phyloP scores from a whole-genome alignment of 306 rosid species.

The Mimosa pudica region DNA sequence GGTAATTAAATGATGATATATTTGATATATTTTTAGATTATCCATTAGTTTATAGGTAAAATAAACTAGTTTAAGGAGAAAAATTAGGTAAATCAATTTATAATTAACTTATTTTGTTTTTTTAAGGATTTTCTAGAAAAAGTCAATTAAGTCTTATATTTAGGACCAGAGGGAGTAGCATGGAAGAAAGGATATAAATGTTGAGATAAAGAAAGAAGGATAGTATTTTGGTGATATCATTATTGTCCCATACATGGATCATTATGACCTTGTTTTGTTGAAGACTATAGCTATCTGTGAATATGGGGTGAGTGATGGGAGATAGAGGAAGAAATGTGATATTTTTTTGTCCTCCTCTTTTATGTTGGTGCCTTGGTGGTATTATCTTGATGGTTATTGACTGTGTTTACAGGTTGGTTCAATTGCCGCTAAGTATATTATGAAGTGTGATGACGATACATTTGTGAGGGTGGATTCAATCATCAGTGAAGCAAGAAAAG shows the following conservation, averaged over 20 bases:
- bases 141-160: no score
- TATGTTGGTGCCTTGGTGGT: constrained; percentile 25
- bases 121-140: no score
- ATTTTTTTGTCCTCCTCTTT: background rate
- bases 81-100: no score
- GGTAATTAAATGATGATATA: no score
- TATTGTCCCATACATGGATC: constrained; percentile 92
- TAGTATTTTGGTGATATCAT: constrained; percentile 91
- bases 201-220: constrained; percentile 82
- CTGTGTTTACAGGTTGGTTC: constrained; percentile 59
- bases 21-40: no score
- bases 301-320: constrained; percentile 75
- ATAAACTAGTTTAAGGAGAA: no score
- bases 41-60: no score
- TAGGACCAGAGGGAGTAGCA: no score
- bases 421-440: constrained; percentile 69
- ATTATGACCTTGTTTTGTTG: constrained; percentile 92
- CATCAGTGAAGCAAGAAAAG: constrained; percentile 60
- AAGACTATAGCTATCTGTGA: constrained; percentile 95
- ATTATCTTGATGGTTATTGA: constrained; percentile 13
- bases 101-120: no score
- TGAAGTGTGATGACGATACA: constrained; percentile 97
- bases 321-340: constrained; percentile 22
- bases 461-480: constrained; percentile 88
- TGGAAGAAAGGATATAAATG: constrained; percentile 81